Evolutionary conservation across 1,284 basidiomycete species (phyloP).

Genomic region (Dichomitus squalens): DNA sequence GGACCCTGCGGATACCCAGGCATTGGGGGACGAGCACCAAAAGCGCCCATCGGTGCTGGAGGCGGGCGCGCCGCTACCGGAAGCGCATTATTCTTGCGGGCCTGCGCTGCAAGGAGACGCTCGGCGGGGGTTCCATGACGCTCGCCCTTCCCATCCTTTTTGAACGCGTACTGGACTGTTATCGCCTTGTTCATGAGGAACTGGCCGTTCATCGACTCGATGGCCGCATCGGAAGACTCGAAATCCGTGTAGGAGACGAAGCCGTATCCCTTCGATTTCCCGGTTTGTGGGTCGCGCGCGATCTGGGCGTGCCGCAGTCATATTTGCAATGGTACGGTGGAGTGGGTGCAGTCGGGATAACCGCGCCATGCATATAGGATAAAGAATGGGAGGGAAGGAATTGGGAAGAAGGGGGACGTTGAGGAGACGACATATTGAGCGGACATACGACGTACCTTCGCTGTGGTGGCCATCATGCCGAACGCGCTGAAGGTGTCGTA

Average conservation of each 20-base stretch:
- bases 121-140: constrained; percentile 96
- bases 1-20: constrained; percentile 63
- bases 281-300: constrained; percentile 84
- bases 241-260: constrained; percentile 98
- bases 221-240: constrained; percentile 94
- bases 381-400: constrained; percentile 1
- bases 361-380: not conserved
- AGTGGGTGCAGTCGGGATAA: not conserved
- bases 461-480: constrained; percentile 91
- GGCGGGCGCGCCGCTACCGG: constrained; percentile 72
- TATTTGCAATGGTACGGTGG: constrained; percentile 1
- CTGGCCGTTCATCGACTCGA: constrained; percentile 96
- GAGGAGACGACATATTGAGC: constrained; percentile 9
- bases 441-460: constrained; percentile 69
- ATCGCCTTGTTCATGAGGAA: constrained; percentile 99
- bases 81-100: constrained; percentile 90
- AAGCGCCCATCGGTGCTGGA: constrained; percentile 60
- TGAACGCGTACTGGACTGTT: constrained; percentile 96
- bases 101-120: constrained; percentile 92
- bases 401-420: constrained; percentile 4
- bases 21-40: constrained; percentile 63
- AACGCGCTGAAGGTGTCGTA: constrained; percentile 97
- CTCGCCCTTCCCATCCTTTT: constrained; percentile 98
- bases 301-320: constrained; percentile 55
- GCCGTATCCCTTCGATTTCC: constrained; percentile 93